These are phyloP conservation scores for Penicillium sp. DNA, from an alignment of 2,329 filamentous ascomycete genomes.

Conservation along the genomic window DNA sequence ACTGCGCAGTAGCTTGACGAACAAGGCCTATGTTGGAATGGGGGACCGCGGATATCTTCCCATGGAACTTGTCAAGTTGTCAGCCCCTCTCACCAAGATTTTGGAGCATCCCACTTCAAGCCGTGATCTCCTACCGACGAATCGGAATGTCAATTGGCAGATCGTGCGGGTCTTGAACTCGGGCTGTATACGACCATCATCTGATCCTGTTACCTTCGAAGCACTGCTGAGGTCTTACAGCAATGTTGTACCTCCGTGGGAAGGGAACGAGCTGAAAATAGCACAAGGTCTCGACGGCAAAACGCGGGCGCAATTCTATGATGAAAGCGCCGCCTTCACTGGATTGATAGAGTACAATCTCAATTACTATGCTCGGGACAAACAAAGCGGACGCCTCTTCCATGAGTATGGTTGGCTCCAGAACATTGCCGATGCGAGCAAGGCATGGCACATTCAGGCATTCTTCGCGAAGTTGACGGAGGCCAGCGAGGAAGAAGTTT, in stretches of 20 bases:
- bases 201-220: constrained; percentile 45
- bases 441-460: constrained; percentile 32
- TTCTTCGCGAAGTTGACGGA: constrained; percentile 29
- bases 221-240: constrained; percentile 36
- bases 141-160: constrained; percentile 36
- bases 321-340: constrained; percentile 33
- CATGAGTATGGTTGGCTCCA: constrained; percentile 33
- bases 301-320: constrained; percentile 30
- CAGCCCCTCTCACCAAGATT: constrained; percentile 21
- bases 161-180: constrained; percentile 52
- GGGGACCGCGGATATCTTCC: constrained; percentile 30
- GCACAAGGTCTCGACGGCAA: constrained; percentile 23
- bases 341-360: constrained; percentile 36
- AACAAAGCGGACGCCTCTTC: constrained; percentile 30
- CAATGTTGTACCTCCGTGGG: constrained; percentile 34
- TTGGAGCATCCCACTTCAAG: constrained; percentile 17
- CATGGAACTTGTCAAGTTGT: constrained; percentile 29
- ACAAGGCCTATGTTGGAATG: constrained; percentile 43
- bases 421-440: constrained; percentile 36
- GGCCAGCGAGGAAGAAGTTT: constrained; percentile 9
- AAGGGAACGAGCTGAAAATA: constrained; percentile 19
- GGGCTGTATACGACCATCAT: constrained; percentile 44
- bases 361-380: constrained; percentile 23
- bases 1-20: constrained; percentile 52
- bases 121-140: constrained; percentile 29